Percentiles rank a stretch among this genome's conserved stretches.
These are phyloP conservation scores for Colletotrichum sp. DNA, from an alignment of 2,329 filamentous ascomycete genomes.

Conservation along the genomic window DNA sequence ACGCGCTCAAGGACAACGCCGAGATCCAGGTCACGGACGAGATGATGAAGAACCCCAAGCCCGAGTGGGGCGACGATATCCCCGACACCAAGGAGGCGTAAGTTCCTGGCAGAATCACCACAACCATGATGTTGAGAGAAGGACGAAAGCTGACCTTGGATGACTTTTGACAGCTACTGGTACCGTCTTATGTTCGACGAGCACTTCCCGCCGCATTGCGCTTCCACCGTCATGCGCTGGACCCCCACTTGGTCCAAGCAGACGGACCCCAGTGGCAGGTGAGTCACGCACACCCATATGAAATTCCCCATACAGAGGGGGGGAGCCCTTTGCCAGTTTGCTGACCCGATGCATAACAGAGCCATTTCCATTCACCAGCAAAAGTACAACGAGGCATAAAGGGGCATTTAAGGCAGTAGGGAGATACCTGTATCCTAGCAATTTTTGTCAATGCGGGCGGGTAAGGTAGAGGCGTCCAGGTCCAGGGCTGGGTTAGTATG, in stretches of 20 bases:
- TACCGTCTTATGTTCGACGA: constrained; percentile 99
- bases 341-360: constrained; percentile 45
- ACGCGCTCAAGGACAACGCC: constrained; percentile 93
- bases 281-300: constrained; percentile 31
- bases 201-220: constrained; percentile 92
- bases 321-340: background rate
- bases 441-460: constrained; percentile 14
- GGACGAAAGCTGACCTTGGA: constrained; percentile 27
- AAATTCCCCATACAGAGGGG: background rate
- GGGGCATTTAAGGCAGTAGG: constrained; percentile 10
- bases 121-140: background rate
- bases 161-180: constrained; percentile 72
- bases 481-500: constrained; percentile 10
- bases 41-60: constrained; percentile 98
- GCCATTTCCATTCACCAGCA: constrained; percentile 78
- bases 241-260: constrained; percentile 97
- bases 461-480: constrained; percentile 18
- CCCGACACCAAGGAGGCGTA: constrained; percentile 97
- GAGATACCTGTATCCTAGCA: constrained; percentile 14
- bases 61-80: constrained; percentile 91
- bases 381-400: constrained; percentile 67
- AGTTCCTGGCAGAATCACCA: background rate
- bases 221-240: constrained; percentile 94
- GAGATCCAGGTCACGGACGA: constrained; percentile 91
- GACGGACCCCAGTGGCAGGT: constrained; percentile 93